Conservation (phyloP, 2,329 filamentous ascomycete genomes). For the Aureobasidium sp. region DNA sequence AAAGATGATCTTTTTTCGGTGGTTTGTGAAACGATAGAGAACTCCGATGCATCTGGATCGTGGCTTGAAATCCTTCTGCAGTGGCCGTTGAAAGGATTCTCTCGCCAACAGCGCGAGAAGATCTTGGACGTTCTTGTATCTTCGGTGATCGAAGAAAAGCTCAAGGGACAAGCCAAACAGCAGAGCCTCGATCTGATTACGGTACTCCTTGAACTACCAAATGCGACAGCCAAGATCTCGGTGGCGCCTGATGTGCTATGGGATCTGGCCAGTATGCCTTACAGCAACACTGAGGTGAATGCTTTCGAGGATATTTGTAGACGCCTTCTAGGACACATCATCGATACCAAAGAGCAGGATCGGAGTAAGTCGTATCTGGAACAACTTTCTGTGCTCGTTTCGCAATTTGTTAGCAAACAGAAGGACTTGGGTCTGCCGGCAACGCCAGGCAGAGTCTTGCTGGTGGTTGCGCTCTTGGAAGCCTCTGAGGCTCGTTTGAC, state of each 20-base stretch:
- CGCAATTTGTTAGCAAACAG: not conserved
- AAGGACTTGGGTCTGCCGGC: not conserved
- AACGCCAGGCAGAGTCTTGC: not conserved
- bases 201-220: conserved; percentile 16
- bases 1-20: conserved; percentile 5
- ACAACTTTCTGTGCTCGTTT: not conserved
- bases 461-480: not conserved
- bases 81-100: conserved; percentile 12
- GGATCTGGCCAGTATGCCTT: not conserved
- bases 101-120: conserved; percentile 16
- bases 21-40: not conserved
- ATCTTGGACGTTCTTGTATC: conserved; percentile 9
- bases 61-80: not conserved
- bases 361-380: conserved; percentile 16
- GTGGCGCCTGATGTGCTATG: not conserved
- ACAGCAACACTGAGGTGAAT: not conserved
- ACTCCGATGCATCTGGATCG: not conserved
- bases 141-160: not conserved
- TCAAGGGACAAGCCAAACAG: not conserved
- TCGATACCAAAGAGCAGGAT: conserved; percentile 21
- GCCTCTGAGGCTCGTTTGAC: not conserved
- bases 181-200: conserved; percentile 11
- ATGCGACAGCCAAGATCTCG: conserved; percentile 16
- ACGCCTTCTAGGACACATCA: conserved; percentile 16
- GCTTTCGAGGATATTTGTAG: not conserved